These are phyloP conservation scores for Rhizopogon vinicolor DNA, from an alignment of 768 basidiomycete species.

Conservation along the genomic window DNA sequence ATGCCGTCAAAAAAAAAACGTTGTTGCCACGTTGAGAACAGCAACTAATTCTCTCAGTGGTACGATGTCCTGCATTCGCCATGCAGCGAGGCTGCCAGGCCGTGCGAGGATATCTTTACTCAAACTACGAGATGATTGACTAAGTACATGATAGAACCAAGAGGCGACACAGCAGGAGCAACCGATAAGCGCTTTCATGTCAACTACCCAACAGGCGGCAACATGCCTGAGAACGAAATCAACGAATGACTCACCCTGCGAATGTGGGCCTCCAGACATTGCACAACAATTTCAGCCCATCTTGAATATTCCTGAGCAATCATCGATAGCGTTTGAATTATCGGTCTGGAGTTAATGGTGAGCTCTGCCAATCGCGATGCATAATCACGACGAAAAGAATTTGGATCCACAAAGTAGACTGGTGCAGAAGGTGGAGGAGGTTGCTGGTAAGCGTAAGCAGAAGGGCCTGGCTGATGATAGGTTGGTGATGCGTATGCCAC, in stretches of 20 bases:
- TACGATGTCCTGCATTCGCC: constrained; percentile 31
- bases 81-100: constrained; percentile 30
- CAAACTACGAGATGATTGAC: constrained; percentile 36
- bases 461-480: constrained; percentile 40
- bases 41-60: constrained; percentile 33
- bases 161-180: constrained; percentile 15
- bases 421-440: constrained; percentile 37
- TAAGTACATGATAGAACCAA: constrained; percentile 41
- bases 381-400: constrained; percentile 78
- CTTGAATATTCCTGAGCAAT: constrained; percentile 83
- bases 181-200: constrained; percentile 17
- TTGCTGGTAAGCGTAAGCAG: constrained; percentile 44
- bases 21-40: constrained; percentile 19
- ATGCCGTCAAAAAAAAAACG: constrained; percentile 28
- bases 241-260: constrained; percentile 68
- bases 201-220: constrained; percentile 23
- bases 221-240: constrained; percentile 16
- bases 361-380: constrained; percentile 69
- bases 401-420: constrained; percentile 55
- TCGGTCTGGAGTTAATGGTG: constrained; percentile 90
- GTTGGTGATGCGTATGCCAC: constrained; percentile 45
- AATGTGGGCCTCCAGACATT: constrained; percentile 82
- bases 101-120: constrained; percentile 35
- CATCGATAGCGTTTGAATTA: constrained; percentile 91
- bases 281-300: constrained; percentile 74